Evolutionary conservation across 768 basidiomycete species (phyloP).

Genomic region (Tulasnella sp.): DNA sequence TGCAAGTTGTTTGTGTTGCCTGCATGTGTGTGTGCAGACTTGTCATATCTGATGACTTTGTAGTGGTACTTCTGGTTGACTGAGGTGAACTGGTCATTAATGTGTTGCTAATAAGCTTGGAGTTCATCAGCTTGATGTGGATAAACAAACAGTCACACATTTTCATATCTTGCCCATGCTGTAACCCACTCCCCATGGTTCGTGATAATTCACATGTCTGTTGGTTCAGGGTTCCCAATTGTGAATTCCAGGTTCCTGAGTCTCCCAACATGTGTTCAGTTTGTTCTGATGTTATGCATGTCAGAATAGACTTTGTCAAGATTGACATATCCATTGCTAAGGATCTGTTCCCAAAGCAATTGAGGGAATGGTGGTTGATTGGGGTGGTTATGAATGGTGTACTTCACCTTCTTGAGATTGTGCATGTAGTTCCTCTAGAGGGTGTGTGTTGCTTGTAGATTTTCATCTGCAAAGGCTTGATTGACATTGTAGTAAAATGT

Average conservation of each 20-base stretch:
- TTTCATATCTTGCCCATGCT: background rate
- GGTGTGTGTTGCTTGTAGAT: background rate
- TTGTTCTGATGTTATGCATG: background rate
- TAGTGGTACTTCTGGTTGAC: background rate
- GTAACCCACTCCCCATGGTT: constrained; percentile 6
- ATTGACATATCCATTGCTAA: constrained; percentile 10
- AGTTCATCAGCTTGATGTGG: background rate
- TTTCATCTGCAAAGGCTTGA: background rate
- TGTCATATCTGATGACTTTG: constrained; percentile 9
- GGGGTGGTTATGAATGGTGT: background rate
- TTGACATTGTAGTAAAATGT: background rate
- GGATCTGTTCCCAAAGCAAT: constrained; percentile 13
- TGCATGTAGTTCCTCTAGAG: background rate
- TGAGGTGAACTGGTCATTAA: background rate
- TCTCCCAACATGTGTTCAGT: background rate
- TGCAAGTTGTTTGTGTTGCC: background rate
- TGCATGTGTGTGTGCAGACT: background rate
- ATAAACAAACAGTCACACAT: constrained; percentile 7
- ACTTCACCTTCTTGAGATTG: background rate
- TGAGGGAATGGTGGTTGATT: constrained; percentile 13
- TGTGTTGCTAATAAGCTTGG: background rate
- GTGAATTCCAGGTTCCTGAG: constrained; percentile 2
- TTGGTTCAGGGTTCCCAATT: background rate
- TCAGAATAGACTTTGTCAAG: constrained; percentile 13
- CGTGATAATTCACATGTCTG: background rate